These are phyloP conservation scores for Polygonum aviculare DNA, from an alignment of 148 eudicot species.

Conservation along the genomic window DNA sequence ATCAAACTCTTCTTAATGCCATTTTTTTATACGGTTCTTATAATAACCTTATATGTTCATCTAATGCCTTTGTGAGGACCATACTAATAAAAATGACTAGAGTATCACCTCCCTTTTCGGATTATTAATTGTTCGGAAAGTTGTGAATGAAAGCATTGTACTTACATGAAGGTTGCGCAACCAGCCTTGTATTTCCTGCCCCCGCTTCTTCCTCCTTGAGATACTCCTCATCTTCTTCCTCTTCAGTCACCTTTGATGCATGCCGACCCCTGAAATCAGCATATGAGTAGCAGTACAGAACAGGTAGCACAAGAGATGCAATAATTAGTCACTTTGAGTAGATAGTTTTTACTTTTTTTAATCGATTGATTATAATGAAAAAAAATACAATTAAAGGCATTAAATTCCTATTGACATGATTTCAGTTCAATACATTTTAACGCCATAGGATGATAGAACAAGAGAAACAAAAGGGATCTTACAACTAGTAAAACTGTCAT, in stretches of 20 bases:
- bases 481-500: not conserved
- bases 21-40: not conserved
- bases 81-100: not conserved
- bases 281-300: constrained; percentile 1
- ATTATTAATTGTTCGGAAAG: not conserved
- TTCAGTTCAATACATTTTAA: not conserved
- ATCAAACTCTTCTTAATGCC: not conserved
- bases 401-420: not conserved
- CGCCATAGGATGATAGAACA: not conserved
- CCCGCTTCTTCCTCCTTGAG: constrained; percentile 98
- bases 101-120: not conserved
- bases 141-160: not conserved
- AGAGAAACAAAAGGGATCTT: not conserved
- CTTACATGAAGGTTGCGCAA: constrained; percentile 90
- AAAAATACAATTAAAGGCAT: not conserved
- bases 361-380: not conserved
- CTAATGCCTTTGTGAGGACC: no score
- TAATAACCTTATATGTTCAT: no score
- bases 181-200: constrained; percentile 69
- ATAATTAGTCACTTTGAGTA: not conserved
- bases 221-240: constrained; percentile 93
- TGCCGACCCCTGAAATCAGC: constrained; percentile 70
- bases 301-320: not conserved
- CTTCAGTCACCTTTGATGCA: constrained; percentile 96
- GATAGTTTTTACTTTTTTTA: not conserved